Percentiles rank a stretch among this genome's conserved stretches.
Evolutionary conservation across 192 early-diverging fungal species (phyloP).

Genomic region (Backusella circina): DNA sequence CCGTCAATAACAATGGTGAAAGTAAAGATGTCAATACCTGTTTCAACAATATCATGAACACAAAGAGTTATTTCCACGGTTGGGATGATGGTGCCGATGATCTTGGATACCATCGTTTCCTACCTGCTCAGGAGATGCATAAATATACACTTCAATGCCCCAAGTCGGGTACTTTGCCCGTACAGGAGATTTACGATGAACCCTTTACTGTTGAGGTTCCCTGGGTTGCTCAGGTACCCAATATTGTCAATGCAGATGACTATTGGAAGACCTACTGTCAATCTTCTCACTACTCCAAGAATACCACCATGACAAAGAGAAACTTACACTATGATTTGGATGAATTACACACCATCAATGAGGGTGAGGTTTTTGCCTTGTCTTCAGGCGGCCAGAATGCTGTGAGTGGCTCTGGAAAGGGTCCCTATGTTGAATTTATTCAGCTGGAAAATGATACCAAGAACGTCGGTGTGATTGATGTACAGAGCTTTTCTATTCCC

Average conservation of each 20-base stretch:
- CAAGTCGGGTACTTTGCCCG: constrained; percentile 16
- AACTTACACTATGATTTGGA: constrained; percentile 9
- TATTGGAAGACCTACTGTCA: constrained; percentile 30
- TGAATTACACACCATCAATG: constrained; percentile 18
- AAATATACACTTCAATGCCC: constrained; percentile 29
- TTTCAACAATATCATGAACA: constrained; percentile 39
- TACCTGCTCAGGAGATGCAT: constrained; percentile 32
- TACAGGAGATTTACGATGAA: constrained; percentile 21
- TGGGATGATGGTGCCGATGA: constrained; percentile 41
- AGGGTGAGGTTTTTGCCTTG: constrained; percentile 24
- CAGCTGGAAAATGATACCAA: constrained; percentile 14
- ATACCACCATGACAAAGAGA: not conserved
- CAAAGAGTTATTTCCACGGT: constrained; percentile 37
- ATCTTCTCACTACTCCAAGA: constrained; percentile 12
- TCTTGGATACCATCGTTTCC: constrained; percentile 38
- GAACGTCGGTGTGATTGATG: constrained; percentile 29
- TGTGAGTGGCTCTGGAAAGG: not conserved
- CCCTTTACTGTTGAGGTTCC: constrained; percentile 34
- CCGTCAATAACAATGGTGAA: constrained; percentile 38
- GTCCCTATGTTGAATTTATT: constrained; percentile 21
- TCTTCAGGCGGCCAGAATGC: constrained; percentile 4
- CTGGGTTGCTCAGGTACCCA: constrained; percentile 27
- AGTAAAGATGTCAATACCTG: constrained; percentile 39
- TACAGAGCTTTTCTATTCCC: constrained; percentile 30
- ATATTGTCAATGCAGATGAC: constrained; percentile 16